Conservation (phyloP, 2,329 filamentous ascomycete genomes). For the Pseudocercospora fijiensis region DNA sequence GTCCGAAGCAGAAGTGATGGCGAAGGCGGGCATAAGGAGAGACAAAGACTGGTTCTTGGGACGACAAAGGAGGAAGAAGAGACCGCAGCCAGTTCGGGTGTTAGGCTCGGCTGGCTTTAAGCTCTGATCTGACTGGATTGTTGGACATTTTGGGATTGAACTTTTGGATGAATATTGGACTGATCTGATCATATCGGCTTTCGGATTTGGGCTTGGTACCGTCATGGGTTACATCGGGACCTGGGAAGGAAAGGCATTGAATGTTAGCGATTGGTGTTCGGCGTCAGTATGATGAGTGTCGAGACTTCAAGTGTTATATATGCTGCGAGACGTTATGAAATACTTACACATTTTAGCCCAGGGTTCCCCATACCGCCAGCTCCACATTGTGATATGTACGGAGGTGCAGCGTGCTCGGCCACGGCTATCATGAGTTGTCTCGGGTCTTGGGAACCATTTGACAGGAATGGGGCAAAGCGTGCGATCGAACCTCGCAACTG, state of each 20-base stretch:
- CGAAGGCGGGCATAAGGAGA: slow-evolving; percentile 5
- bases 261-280: slow-evolving; percentile 6
- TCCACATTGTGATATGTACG: background rate
- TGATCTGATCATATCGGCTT: background rate
- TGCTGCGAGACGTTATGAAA: background rate
- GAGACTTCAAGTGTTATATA: background rate
- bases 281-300: background rate
- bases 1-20: slow-evolving; percentile 21
- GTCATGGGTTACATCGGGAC: background rate
- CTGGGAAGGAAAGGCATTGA: background rate
- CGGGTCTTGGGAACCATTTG: background rate
- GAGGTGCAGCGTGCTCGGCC: background rate
- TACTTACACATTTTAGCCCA: background rate
- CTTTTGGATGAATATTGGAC: background rate
- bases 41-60: slow-evolving; percentile 1
- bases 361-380: background rate
- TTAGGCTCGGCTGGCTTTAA: background rate
- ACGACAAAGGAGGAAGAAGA: slow-evolving; percentile 8
- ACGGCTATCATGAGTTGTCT: background rate
- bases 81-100: background rate
- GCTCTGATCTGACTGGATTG: background rate
- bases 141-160: background rate
- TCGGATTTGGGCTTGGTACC: background rate
- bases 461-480: background rate
- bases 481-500: background rate